These are phyloP conservation scores for Monosporozyma unispora DNA, from an alignment of 805 yeast species.

Conservation along the genomic window DNA sequence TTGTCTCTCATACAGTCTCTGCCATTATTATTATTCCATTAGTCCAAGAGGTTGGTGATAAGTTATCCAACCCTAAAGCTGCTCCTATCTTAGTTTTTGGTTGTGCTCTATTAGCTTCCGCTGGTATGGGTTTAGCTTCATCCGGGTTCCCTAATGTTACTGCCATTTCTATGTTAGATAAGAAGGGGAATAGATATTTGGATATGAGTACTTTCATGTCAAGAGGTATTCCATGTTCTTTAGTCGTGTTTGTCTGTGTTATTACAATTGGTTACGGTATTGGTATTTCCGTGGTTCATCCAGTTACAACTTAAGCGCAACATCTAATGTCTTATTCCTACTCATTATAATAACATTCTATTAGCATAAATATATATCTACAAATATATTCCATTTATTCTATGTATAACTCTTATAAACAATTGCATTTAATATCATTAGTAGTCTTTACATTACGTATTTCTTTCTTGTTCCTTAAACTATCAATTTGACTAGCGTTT, in stretches of 20 bases:
- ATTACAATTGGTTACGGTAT: constrained; percentile 78
- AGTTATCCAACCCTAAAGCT: constrained; percentile 66
- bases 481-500: too few species aligned
- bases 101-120: constrained; percentile 63
- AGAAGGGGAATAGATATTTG: constrained; percentile 77
- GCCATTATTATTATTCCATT: constrained; percentile 87
- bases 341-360: neutral
- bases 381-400: neutral
- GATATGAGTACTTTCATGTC: constrained; percentile 75
- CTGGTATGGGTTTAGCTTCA: constrained; percentile 96
- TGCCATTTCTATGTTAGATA: constrained; percentile 90
- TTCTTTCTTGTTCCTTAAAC: neutral
- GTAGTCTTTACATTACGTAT: neutral
- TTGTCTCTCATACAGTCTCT: constrained; percentile 94
- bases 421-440: neutral
- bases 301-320: constrained; percentile 1
- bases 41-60: constrained; percentile 77
- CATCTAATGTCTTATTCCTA: neutral
- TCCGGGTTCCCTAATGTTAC: constrained; percentile 97
- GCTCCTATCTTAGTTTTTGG: constrained; percentile 35
- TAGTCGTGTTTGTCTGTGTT: constrained; percentile 63
- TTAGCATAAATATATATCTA: neutral
- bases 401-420: neutral
- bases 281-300: constrained; percentile 38
- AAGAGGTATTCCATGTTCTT: constrained; percentile 82